Conservation (phyloP, 2,329 filamentous ascomycete species). For the Bipolaris gigantea region DNA sequence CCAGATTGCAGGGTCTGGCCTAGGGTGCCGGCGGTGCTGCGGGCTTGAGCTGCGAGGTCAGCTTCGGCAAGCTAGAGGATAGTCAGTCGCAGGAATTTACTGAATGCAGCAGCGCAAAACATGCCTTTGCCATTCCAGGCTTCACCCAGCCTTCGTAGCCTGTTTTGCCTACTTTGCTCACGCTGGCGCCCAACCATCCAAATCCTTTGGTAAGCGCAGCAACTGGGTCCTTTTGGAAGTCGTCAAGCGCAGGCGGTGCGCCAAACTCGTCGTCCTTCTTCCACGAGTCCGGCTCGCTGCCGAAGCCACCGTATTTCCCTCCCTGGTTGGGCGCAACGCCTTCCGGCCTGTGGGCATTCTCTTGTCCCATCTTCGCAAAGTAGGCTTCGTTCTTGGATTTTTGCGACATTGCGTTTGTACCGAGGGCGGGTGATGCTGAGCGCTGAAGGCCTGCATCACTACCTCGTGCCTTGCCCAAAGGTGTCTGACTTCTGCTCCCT, state of each 20-base stretch:
- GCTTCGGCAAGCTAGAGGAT: slow-evolving; percentile 69
- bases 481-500: slow-evolving; percentile 44
- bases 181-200: slow-evolving; percentile 87
- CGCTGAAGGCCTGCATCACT: slow-evolving; percentile 37
- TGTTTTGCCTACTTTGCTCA: slow-evolving; percentile 86
- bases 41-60: slow-evolving; percentile 59
- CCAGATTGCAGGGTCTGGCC: slow-evolving; percentile 66
- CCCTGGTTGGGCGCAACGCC: slow-evolving; percentile 83
- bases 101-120: slow-evolving; percentile 21
- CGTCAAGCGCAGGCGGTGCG: slow-evolving; percentile 71
- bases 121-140: slow-evolving; percentile 84
- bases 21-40: slow-evolving; percentile 58
- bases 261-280: slow-evolving; percentile 47
- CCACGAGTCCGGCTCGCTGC: slow-evolving; percentile 67
- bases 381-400: slow-evolving; percentile 80
- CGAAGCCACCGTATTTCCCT: slow-evolving; percentile 90
- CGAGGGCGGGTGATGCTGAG: slow-evolving; percentile 43
- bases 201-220: slow-evolving; percentile 89
- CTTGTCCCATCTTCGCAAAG: slow-evolving; percentile 80
- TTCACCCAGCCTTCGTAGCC: slow-evolving; percentile 92
- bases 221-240: slow-evolving; percentile 88
- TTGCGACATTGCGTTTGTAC: slow-evolving; percentile 46
- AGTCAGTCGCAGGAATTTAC: slow-evolving; percentile 16
- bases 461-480: slow-evolving; percentile 41
- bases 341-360: slow-evolving; percentile 76